Evolutionary conservation across 2,329 filamentous ascomycete genomes (phyloP).

Genomic region (Talaromyces sp.): DNA sequence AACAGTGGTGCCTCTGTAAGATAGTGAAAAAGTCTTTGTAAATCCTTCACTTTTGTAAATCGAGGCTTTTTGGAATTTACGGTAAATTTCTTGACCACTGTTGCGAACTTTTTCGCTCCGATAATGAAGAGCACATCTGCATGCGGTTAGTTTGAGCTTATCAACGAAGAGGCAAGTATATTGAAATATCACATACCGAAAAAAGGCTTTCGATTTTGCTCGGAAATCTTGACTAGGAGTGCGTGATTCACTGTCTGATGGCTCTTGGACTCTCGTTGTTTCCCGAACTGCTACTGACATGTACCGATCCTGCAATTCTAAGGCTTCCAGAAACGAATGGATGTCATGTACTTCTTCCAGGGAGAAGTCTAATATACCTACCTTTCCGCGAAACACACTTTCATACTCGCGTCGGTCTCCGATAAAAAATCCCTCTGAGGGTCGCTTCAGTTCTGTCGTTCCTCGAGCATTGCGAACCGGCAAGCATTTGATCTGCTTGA

Average conservation of each 20-base stretch:
- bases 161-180: not conserved
- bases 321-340: not conserved
- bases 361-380: not conserved
- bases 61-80: not conserved
- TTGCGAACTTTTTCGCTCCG: not conserved
- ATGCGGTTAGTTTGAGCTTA: not conserved
- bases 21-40: not conserved
- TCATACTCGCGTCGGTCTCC: not conserved
- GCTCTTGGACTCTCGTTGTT: not conserved
- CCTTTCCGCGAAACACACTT: not conserved
- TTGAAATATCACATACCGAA: not conserved
- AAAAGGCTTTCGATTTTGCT: not conserved
- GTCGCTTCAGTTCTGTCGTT: not conserved
- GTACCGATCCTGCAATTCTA: not conserved
- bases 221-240: not conserved
- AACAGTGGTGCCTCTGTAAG: not conserved
- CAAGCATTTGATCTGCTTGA: not conserved
- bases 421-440: not conserved
- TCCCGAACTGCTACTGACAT: no score
- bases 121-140: slow-evolving; percentile 2
- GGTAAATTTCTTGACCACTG: not conserved
- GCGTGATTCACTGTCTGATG: not conserved
- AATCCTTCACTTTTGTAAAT: slow-evolving; percentile 4
- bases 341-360: not conserved
- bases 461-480: not conserved